phyloP scores from a whole-genome alignment of 1,284 basidiomycete species.

The Coniferiporia weirii region DNA sequence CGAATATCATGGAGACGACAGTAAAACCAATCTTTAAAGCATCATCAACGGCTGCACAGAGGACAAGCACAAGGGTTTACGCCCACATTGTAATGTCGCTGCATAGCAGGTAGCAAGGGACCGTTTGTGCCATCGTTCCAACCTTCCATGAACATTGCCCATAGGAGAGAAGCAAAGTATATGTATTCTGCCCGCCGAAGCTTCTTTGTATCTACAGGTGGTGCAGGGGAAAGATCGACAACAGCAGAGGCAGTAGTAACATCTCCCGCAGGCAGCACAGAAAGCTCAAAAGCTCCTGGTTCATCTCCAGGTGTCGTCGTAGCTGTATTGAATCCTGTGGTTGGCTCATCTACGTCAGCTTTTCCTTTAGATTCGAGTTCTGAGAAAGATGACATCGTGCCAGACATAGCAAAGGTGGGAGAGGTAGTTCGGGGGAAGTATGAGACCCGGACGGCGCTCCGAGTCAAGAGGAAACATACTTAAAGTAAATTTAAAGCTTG shows the following conservation, averaged over 20 bases:
- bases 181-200: conserved; percentile 9
- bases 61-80: not conserved
- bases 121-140: conserved; percentile 64
- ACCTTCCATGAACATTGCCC: conserved; percentile 42
- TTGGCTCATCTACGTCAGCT: not conserved
- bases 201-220: not conserved
- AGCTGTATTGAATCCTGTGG: conserved; percentile 1
- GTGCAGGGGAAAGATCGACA: not conserved
- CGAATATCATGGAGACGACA: conserved; percentile 45
- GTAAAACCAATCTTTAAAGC: conserved; percentile 38
- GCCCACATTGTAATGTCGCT: conserved; percentile 46
- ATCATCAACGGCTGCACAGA: not conserved
- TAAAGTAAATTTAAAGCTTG: no score
- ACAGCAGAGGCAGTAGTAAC: not conserved
- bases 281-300: not conserved
- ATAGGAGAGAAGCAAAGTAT: conserved; percentile 34
- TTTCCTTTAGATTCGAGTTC: not conserved
- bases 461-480: no score
- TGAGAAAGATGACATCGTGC: not conserved
- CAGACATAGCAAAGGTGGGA: not conserved
- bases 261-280: not conserved
- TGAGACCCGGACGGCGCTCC: no score
- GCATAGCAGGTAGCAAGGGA: conserved; percentile 53
- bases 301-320: not conserved
- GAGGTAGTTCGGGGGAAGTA: no score